These are phyloP conservation scores for Oryza brachyantha DNA, from an alignment of 176 grass and related monocot species.

Conservation along the genomic window DNA sequence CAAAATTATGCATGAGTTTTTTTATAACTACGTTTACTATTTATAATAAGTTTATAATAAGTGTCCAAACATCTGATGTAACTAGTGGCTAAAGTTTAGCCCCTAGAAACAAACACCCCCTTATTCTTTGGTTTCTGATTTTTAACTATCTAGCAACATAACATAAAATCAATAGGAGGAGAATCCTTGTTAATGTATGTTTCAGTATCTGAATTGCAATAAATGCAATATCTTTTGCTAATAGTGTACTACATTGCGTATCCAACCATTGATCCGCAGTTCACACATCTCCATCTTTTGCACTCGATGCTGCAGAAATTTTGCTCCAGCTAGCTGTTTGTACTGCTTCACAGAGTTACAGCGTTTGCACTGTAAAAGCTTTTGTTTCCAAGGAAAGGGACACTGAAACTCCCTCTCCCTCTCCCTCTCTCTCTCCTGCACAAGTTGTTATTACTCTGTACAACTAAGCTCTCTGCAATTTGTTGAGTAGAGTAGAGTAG, in stretches of 20 bases:
- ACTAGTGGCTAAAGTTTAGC: too few relatives aligned
- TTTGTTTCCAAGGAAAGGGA: slow-evolving; percentile 22
- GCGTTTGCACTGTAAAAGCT: background rate
- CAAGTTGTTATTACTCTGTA: background rate
- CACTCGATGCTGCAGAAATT: slow-evolving; percentile 19
- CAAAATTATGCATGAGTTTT: too few relatives aligned
- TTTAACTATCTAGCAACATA: background rate
- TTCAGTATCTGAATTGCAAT: background rate
- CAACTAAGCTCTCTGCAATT: background rate
- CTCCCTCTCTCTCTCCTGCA: background rate
- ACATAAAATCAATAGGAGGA: background rate
- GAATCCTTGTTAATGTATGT: background rate
- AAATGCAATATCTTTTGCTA: background rate
- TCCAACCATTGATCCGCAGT: background rate
- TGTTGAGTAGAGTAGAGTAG: background rate
- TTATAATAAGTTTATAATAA: too few relatives aligned
- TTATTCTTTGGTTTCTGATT: background rate
- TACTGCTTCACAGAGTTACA: slow-evolving; percentile 2
- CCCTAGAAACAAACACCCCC: too few relatives aligned
- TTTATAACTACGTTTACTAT: too few relatives aligned
- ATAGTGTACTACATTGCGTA: background rate
- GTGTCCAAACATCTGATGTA: too few relatives aligned
- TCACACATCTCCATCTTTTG: slow-evolving; percentile 4
- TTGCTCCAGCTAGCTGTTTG: background rate
- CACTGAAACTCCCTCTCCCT: background rate